phyloP scores from a whole-genome alignment of 352 stramenopile species.

The Phytophthora sp. region DNA sequence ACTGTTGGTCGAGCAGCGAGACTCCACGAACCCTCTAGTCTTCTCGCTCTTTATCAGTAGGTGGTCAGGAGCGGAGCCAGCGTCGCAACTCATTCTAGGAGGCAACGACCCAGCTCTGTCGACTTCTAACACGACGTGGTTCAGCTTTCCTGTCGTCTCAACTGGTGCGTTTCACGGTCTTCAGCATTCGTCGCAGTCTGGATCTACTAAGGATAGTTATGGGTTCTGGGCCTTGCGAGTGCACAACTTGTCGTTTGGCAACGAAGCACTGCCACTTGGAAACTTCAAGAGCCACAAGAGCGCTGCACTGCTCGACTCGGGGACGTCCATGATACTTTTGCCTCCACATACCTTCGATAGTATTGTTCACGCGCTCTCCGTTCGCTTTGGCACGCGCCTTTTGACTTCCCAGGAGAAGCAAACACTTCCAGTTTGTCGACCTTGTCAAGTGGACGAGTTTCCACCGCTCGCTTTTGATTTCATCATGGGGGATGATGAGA shows the following conservation, averaged over 20 bases:
- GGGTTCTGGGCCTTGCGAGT: slow-evolving; percentile 27
- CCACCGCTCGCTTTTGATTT: slow-evolving; percentile 25
- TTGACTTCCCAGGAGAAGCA: neutral
- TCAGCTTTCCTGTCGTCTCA: slow-evolving; percentile 24
- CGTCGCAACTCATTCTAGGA: slow-evolving; percentile 26
- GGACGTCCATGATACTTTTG: slow-evolving; percentile 28
- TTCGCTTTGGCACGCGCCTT: slow-evolving; percentile 15
- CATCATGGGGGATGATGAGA: neutral
- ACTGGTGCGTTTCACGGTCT: neutral
- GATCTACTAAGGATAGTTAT: slow-evolving; percentile 8
- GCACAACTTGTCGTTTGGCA: slow-evolving; percentile 16
- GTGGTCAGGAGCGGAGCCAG: slow-evolving; percentile 3
- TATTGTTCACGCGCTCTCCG: slow-evolving; percentile 13
- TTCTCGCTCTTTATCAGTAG: slow-evolving; percentile 30
- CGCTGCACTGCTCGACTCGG: slow-evolving; percentile 27
- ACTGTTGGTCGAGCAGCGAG: slow-evolving; percentile 6
- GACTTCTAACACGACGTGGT: slow-evolving; percentile 7
- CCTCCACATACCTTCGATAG: slow-evolving; percentile 15
- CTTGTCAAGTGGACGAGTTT: slow-evolving; percentile 31
- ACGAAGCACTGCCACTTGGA: neutral
- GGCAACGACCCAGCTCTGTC: slow-evolving; percentile 13
- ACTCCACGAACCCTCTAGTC: neutral
- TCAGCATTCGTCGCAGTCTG: neutral
- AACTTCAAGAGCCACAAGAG: neutral
- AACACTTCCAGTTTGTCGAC: slow-evolving; percentile 13